phyloP scores from a whole-genome alignment of 83 land plant genomes.

The Larix sibirica region DNA sequence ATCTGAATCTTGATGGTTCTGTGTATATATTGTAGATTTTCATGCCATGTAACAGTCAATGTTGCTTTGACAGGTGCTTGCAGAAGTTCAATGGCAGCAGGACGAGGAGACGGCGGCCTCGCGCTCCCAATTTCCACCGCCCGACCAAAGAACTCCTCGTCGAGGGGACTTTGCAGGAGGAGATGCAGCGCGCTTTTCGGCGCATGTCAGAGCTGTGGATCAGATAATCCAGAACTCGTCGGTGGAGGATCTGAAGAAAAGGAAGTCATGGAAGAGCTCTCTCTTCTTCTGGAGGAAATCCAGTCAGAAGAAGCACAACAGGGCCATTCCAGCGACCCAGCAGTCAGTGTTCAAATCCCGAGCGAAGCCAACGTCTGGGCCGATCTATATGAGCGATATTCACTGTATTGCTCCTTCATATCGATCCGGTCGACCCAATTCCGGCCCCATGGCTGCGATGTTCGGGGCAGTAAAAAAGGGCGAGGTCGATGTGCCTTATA shows the following conservation, averaged over 20 bases:
- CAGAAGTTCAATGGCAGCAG: neutral
- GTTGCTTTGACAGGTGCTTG: neutral
- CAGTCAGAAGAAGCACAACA: neutral
- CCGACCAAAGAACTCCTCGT: neutral
- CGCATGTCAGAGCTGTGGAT: neutral
- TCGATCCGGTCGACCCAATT: neutral
- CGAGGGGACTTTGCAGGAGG: too few relatives aligned
- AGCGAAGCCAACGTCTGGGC: neutral
- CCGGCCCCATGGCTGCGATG: neutral
- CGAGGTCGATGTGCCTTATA: neutral
- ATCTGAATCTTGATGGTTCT: too few relatives aligned
- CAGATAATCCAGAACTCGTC: neutral
- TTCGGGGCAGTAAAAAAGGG: neutral
- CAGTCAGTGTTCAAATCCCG: neutral
- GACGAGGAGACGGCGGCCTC: neutral
- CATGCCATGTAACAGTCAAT: too few relatives aligned
- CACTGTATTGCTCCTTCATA: neutral
- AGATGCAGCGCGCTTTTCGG: neutral
- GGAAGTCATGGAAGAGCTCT: neutral
- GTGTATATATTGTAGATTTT: too few relatives aligned
- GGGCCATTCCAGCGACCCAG: too few relatives aligned
- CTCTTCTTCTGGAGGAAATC: slow-evolving; percentile 5
- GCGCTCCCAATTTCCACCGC: neutral
- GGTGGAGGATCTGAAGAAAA: neutral
- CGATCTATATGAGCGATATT: neutral